Base-by-base conservation (phyloP, 2,329 filamentous ascomycete species). In the Paecilomyces variotii region DNA sequence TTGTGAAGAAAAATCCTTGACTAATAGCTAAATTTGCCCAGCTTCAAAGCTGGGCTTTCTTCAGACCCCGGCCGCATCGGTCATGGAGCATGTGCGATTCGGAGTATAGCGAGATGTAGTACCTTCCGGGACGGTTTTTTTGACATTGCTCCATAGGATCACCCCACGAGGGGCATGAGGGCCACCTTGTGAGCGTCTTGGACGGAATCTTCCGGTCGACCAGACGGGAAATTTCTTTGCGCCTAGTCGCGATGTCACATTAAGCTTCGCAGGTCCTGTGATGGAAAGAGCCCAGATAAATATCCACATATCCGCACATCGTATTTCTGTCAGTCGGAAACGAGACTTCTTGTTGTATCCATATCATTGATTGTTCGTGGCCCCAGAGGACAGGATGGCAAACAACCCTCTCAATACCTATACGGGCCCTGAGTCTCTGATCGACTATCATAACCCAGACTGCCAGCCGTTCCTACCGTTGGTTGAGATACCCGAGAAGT, bases 401-500 rank as follows among this genome's bases (percentile, higher is more conserved):
- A 19, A 35, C 30, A 76, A 75, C 54, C 66, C 68, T 35, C 70
- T 78, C 56, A 87, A 87, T 65, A 79, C 85, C 10, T 87, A 82
- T 68, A 80, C 74, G 45, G 84, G 84, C 2, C 76, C 80, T 7
- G 76, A 84, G 63, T 81, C 84, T 3, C 65, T 87, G 59, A 78
- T 74, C 53, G 72, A 84, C 24, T 87, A 85, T 68, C 86, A 84
- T 63, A 73, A 87, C 61, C 84, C 84, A 0, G 82, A 86, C 57
- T 73, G 69, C 0, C 76, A 79, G 26, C 84, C 84, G 2, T 83
- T 82, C 0, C 66, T 87, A 7, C 85, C 85, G 0, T 75, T 87
- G 1, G 82, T 87, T 4, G 85, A 87, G 70, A 71, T 87, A 2
- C 84, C 84, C 0, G 74, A 76, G 14, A 72, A 70, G 10, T 73